Conservation (phyloP, 352 stramenopile genomes). For the Pythium graminicola region DNA sequence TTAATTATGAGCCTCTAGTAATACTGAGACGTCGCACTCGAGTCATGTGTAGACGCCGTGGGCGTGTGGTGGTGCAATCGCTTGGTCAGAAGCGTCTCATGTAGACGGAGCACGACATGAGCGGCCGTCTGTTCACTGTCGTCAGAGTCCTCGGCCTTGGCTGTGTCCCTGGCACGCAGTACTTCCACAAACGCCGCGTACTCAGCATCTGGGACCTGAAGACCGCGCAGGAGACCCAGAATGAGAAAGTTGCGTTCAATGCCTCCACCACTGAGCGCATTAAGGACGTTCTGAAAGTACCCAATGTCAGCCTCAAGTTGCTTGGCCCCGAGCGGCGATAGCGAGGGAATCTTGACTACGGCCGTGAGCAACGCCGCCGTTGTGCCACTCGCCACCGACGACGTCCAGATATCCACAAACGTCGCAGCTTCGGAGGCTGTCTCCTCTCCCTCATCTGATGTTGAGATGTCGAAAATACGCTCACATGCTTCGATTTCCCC, state of each 20-base stretch:
- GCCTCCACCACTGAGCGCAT: slow-evolving; percentile 40
- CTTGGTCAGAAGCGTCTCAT: slow-evolving; percentile 33
- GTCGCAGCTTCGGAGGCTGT: slow-evolving; percentile 22
- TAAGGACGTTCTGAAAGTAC: slow-evolving; percentile 81
- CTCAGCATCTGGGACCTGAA: slow-evolving; percentile 9
- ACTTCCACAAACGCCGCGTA: slow-evolving; percentile 10
- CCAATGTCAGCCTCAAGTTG: slow-evolving; percentile 64
- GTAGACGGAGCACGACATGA: slow-evolving; percentile 10
- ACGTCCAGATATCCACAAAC: slow-evolving; percentile 79
- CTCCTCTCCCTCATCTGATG: not conserved
- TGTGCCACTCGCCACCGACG: slow-evolving; percentile 51
- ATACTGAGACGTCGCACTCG: slow-evolving; percentile 5
- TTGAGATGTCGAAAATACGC: slow-evolving; percentile 31
- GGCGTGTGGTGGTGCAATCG: slow-evolving; percentile 4
- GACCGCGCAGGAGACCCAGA: slow-evolving; percentile 10
- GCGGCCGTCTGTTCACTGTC: not conserved
- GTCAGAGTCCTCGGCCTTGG: not conserved
- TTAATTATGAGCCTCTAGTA: slow-evolving; percentile 6
- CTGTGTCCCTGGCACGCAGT: not conserved
- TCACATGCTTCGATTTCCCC: slow-evolving; percentile 40
- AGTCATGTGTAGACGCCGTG: not conserved
- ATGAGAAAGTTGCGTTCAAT: slow-evolving; percentile 39
- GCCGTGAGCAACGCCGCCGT: slow-evolving; percentile 46
- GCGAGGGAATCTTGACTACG: slow-evolving; percentile 46
- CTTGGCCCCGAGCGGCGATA: slow-evolving; percentile 49